A percentile compares a stretch with the other conserved stretches of the same genome.
Evolutionary conservation across 2,329 filamentous ascomycete genomes (phyloP).

Genomic region (Zymoseptoria passerinii): DNA sequence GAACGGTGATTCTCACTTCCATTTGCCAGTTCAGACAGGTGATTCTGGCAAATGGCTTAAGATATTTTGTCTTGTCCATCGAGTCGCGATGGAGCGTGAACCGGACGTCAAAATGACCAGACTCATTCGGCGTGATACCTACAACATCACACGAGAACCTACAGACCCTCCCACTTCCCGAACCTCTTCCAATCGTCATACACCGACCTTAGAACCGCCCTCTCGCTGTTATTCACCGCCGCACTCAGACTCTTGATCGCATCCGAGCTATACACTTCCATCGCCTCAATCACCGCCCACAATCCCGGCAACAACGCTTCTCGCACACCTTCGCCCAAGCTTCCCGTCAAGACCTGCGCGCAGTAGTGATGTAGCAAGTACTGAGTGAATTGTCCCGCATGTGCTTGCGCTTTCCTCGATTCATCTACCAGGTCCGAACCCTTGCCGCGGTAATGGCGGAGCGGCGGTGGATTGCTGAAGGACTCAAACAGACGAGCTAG

Average conservation of each 20-base stretch:
- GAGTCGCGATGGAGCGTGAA: too few relatives aligned
- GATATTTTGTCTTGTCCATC: too few relatives aligned
- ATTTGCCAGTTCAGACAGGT: too few relatives aligned
- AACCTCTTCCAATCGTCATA: constrained; percentile 43
- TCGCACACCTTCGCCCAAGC: constrained; percentile 45
- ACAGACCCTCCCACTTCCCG: constrained; percentile 26
- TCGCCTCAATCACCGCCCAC: constrained; percentile 46
- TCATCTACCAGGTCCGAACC: constrained; percentile 46
- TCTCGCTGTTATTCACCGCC: constrained; percentile 43
- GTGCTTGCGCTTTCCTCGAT: constrained; percentile 50
- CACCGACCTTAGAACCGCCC: constrained; percentile 45
- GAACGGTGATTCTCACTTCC: neutral
- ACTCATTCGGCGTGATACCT: neutral
- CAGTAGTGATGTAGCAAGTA: constrained; percentile 52
- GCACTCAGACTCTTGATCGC: constrained; percentile 45
- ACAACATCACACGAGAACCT: neutral
- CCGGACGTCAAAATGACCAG: neutral
- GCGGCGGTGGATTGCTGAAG: constrained; percentile 52
- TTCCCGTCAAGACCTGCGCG: constrained; percentile 42
- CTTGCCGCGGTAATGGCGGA: constrained; percentile 24
- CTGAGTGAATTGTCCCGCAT: constrained; percentile 50
- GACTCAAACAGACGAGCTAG: constrained; percentile 51
- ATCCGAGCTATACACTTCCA: constrained; percentile 37
- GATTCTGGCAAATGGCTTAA: too few relatives aligned
- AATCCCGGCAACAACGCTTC: constrained; percentile 45